Percentiles rank a stretch among this genome's conserved stretches.
phyloP scores from a whole-genome alignment of 2,329 filamentous ascomycete genomes.

The Ceratocystis variospora region DNA sequence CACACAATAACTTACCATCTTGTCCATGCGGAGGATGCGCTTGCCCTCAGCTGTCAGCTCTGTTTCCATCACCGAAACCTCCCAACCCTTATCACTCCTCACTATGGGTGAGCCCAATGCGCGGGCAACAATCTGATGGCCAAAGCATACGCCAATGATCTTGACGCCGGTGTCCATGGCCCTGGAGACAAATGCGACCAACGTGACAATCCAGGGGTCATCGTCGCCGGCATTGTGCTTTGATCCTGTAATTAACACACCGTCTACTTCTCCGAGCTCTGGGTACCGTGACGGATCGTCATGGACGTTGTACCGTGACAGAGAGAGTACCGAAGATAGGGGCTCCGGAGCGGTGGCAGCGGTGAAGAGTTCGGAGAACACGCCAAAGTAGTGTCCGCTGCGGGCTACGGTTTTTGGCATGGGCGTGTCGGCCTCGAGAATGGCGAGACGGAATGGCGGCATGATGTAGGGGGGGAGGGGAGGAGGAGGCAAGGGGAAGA shows the following conservation, averaged over 20 bases:
- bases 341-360: constrained; percentile 34
- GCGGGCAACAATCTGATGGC: constrained; percentile 70
- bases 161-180: constrained; percentile 50
- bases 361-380: constrained; percentile 49
- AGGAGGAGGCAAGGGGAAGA: too few relatives aligned
- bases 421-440: constrained; percentile 79
- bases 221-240: constrained; percentile 61
- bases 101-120: constrained; percentile 56
- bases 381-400: constrained; percentile 59
- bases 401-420: constrained; percentile 47
- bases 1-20: constrained; percentile 31
- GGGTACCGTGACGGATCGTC: constrained; percentile 49
- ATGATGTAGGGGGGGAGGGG: neutral
- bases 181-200: constrained; percentile 52
- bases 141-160: constrained; percentile 73
- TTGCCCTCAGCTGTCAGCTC: constrained; percentile 55
- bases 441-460: constrained; percentile 58
- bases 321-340: constrained; percentile 36
- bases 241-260: constrained; percentile 65
- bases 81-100: constrained; percentile 59
- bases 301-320: constrained; percentile 56
- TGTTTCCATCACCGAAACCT: constrained; percentile 60
- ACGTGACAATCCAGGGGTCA: constrained; percentile 59
- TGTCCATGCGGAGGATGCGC: constrained; percentile 54
- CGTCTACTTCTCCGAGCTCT: constrained; percentile 59